Conservation (phyloP, 1,139 yeast genomes). For the Blastobotrys apis region DNA sequence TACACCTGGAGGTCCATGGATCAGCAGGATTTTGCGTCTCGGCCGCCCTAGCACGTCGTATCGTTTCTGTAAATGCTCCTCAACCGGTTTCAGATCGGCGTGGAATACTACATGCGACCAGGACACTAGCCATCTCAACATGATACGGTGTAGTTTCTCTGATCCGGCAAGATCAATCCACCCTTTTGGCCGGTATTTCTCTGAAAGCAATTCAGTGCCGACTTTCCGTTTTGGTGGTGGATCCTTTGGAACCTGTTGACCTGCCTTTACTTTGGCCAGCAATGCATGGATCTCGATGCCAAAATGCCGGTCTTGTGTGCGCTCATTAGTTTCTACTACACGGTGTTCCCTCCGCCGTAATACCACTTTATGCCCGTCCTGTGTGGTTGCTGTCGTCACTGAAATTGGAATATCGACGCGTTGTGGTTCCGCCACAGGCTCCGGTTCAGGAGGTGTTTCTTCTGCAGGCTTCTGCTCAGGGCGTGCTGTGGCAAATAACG, state of each 20-base stretch:
- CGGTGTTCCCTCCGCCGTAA: too few species aligned
- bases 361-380: slow-evolving; percentile 4
- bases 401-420: background rate
- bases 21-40: slow-evolving; percentile 57
- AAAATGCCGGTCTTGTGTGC: slow-evolving; percentile 28
- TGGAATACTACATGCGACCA: slow-evolving; percentile 74
- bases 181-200: slow-evolving; percentile 73
- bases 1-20: slow-evolving; percentile 94
- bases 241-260: slow-evolving; percentile 7
- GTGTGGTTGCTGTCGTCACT: slow-evolving; percentile 6
- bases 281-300: slow-evolving; percentile 33
- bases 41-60: slow-evolving; percentile 48
- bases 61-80: slow-evolving; percentile 15
- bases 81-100: slow-evolving; percentile 30
- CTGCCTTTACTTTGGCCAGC: slow-evolving; percentile 19
- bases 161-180: slow-evolving; percentile 79
- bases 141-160: slow-evolving; percentile 66
- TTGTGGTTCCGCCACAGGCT: background rate
- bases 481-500: too few species aligned
- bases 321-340: slow-evolving; percentile 11
- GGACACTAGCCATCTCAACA: slow-evolving; percentile 73
- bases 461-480: too few species aligned
- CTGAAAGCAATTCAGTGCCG: slow-evolving; percentile 45
- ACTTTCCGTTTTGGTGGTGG: background rate
- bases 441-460: too few species aligned